Percentiles rank a stretch among this genome's conserved stretches.
Evolutionary conservation across 495 filamentous ascomycete species (phyloP).

Genomic region (Aspergillus bridgeri): DNA sequence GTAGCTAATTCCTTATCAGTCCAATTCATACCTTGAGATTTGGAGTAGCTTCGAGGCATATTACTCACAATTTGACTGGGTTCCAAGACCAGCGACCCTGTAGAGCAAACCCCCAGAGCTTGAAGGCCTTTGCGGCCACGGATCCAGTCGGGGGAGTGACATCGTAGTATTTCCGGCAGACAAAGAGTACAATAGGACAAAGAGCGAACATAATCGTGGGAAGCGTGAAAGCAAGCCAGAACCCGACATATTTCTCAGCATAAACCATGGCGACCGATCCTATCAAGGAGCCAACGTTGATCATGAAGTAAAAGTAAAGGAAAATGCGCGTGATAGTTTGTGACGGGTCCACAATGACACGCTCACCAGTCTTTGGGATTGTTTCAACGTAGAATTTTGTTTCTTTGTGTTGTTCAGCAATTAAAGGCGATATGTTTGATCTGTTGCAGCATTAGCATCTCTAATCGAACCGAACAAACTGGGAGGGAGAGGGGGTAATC

Average conservation of each 20-base stretch:
- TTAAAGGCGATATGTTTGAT: slow-evolving; percentile 61
- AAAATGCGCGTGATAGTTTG: slow-evolving; percentile 49
- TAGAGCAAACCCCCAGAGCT: slow-evolving; percentile 51
- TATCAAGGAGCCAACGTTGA: slow-evolving; percentile 49
- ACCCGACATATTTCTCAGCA: slow-evolving; percentile 71
- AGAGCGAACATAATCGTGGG: slow-evolving; percentile 57
- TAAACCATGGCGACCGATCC: slow-evolving; percentile 58
- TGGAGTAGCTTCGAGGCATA: neutral
- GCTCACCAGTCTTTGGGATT: slow-evolving; percentile 50
- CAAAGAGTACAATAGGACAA: slow-evolving; percentile 57
- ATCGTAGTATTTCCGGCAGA: slow-evolving; percentile 57
- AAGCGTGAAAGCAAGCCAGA: slow-evolving; percentile 66
- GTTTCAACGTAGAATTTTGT: slow-evolving; percentile 36
- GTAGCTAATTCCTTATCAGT: slow-evolving; percentile 29
- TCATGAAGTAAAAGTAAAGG: slow-evolving; percentile 49
- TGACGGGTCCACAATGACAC: slow-evolving; percentile 64
- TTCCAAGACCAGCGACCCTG: slow-evolving; percentile 61
- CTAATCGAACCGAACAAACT: neutral
- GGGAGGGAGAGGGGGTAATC: neutral
- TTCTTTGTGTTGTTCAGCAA: slow-evolving; percentile 48
- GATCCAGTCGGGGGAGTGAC: slow-evolving; percentile 59
- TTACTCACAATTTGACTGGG: slow-evolving; percentile 37
- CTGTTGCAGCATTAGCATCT: slow-evolving; percentile 26
- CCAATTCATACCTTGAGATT: neutral
- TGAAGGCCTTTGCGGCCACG: slow-evolving; percentile 55